phyloP scores from a whole-genome alignment of 2,329 filamentous ascomycete genomes.

The Verticillium isaacii region DNA sequence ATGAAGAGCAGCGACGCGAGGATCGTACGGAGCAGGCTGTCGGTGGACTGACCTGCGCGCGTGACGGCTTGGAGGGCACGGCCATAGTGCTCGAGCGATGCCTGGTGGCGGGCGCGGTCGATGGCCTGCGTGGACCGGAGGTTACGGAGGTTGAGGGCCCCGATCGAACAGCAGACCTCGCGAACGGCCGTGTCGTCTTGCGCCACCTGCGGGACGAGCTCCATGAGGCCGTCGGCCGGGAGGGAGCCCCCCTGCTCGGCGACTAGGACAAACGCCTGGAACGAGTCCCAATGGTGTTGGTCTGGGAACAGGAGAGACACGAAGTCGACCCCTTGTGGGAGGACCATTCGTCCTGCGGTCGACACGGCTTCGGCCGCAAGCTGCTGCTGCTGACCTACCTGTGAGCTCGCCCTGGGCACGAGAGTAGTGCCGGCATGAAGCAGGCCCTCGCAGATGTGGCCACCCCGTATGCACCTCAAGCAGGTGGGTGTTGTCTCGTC shows the following conservation, averaged over 20 bases:
- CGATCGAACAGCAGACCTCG: slow-evolving; percentile 6
- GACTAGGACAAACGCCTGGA: slow-evolving; percentile 3
- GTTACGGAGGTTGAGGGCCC: background rate
- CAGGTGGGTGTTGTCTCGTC: slow-evolving; percentile 36
- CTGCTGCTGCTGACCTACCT: background rate
- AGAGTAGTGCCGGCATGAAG: background rate
- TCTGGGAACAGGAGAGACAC: slow-evolving; percentile 4
- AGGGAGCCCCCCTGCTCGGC: slow-evolving; percentile 5
- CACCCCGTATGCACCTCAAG: slow-evolving; percentile 22
- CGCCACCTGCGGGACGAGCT: slow-evolving; percentile 3
- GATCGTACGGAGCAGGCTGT: background rate
- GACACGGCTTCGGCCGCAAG: background rate
- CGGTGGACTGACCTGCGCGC: background rate
- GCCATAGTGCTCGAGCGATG: slow-evolving; percentile 6
- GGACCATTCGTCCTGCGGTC: background rate
- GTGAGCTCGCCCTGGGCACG: background rate
- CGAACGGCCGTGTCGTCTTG: background rate
- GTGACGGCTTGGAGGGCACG: slow-evolving; percentile 2
- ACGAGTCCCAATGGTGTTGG: slow-evolving; percentile 8
- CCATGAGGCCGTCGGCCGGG: background rate
- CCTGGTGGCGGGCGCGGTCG: background rate
- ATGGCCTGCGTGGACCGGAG: background rate
- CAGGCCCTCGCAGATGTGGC: slow-evolving; percentile 3
- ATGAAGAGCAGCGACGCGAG: slow-evolving; percentile 7
- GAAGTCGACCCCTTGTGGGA: slow-evolving; percentile 1